Percentiles rank a stretch among this genome's conserved stretches.
Conservation (phyloP, 352 stramenopile species). For the Globisporangium barbulae region DNA sequence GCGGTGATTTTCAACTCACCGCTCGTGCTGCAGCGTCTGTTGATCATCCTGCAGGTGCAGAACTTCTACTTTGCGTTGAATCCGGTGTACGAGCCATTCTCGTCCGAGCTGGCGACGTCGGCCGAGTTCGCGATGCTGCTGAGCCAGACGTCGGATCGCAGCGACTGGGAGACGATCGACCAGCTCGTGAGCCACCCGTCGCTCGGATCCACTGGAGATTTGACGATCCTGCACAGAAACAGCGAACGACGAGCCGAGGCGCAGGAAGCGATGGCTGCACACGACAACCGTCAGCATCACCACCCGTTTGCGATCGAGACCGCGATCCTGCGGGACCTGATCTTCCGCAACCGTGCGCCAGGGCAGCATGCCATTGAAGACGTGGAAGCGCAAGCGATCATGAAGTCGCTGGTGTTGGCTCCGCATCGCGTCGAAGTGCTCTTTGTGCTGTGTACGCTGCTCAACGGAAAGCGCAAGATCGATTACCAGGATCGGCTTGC, state of each 20-base stretch:
- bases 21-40: constrained; percentile 65
- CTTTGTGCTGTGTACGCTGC: constrained; percentile 94
- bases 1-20: constrained; percentile 87
- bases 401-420: constrained; percentile 91
- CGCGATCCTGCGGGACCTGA: constrained; percentile 65
- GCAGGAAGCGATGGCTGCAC: background rate
- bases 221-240: constrained; percentile 45
- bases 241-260: constrained; percentile 17
- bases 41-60: constrained; percentile 74
- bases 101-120: constrained; percentile 74
- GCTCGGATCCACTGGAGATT: constrained; percentile 41
- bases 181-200: constrained; percentile 48
- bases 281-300: constrained; percentile 26
- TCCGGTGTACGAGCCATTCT: constrained; percentile 79
- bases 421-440: constrained; percentile 95
- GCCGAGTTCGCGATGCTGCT: constrained; percentile 80
- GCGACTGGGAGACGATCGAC: constrained; percentile 74
- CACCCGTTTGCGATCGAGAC: constrained; percentile 62
- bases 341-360: constrained; percentile 59
- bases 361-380: constrained; percentile 60
- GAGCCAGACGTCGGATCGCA: constrained; percentile 67
- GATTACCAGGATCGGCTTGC: constrained; percentile 89
- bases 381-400: constrained; percentile 78
- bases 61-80: constrained; percentile 87
- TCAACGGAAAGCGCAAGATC: constrained; percentile 94